A percentile compares a stretch with the other conserved stretches of the same genome.
Conservation (phyloP, 75 land plant genomes). For the Picea glauca region DNA sequence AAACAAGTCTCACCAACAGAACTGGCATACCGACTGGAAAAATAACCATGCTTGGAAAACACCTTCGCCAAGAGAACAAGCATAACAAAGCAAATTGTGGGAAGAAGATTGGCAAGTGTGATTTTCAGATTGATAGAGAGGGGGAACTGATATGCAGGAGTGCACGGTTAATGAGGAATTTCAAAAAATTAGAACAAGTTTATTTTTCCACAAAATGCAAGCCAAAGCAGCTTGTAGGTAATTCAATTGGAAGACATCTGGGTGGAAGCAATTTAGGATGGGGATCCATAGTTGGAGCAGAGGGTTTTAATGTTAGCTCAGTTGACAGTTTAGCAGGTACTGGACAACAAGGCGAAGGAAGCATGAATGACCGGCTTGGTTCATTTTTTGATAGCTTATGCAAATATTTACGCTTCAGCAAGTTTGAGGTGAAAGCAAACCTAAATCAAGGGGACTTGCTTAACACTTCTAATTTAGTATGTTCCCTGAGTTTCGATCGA, state of each 20-base stretch:
- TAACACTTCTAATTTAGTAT: slow-evolving; percentile 67
- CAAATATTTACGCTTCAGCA: slow-evolving; percentile 67
- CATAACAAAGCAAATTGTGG: slow-evolving; percentile 10
- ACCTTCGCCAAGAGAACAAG: slow-evolving; percentile 3
- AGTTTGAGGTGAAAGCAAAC: slow-evolving; percentile 69
- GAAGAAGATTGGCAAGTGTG: slow-evolving; percentile 38
- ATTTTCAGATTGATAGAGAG: slow-evolving; percentile 8
- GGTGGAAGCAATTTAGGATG: slow-evolving; percentile 27
- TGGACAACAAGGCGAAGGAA: slow-evolving; percentile 16
- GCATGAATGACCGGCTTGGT: slow-evolving; percentile 45
- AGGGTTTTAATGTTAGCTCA: slow-evolving; percentile 43
- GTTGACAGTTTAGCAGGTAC: slow-evolving; percentile 34
- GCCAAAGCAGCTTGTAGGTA: slow-evolving; percentile 16
- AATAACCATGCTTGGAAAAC: slow-evolving; percentile 15
- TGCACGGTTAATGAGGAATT: slow-evolving; percentile 72
- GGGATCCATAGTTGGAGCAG: slow-evolving; percentile 36
- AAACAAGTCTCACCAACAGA: slow-evolving; percentile 1
- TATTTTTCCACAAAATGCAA: slow-evolving; percentile 67
- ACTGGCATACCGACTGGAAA: slow-evolving; percentile 1
- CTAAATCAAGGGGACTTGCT: slow-evolving; percentile 74
- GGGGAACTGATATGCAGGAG: slow-evolving; percentile 39
- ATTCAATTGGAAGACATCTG: slow-evolving; percentile 9
- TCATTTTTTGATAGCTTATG: slow-evolving; percentile 71
- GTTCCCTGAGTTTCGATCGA: slow-evolving; percentile 74
- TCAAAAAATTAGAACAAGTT: slow-evolving; percentile 65